phyloP scores from a whole-genome alignment of 2,329 filamentous ascomycete genomes.

The Alternaria alternata region DNA sequence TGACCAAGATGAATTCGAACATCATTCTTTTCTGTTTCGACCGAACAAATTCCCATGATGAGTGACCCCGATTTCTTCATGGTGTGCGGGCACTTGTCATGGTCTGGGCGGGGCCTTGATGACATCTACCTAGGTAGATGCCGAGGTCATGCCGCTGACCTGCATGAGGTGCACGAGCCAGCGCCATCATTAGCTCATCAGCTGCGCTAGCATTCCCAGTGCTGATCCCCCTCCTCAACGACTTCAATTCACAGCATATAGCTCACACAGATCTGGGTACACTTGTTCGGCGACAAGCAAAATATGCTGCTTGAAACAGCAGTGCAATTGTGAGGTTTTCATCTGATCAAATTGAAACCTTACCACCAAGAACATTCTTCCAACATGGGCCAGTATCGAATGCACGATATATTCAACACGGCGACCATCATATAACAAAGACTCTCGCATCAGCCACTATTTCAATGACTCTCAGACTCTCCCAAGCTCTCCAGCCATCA shows the following conservation, averaged over 20 bases:
- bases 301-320: background rate
- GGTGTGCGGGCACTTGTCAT: conserved; percentile 7
- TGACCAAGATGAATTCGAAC: background rate
- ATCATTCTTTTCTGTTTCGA: background rate
- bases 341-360: background rate
- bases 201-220: conserved; percentile 16
- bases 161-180: conserved; percentile 19
- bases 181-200: conserved; percentile 18
- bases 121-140: conserved; percentile 14
- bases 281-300: background rate
- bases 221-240: conserved; percentile 12
- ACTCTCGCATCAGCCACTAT: conserved; percentile 1
- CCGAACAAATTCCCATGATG: background rate
- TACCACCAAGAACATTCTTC: background rate
- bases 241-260: conserved; percentile 3
- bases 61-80: background rate
- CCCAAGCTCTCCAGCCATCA: background rate
- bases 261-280: background rate
- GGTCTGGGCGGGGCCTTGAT: conserved; percentile 12
- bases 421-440: background rate
- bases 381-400: background rate
- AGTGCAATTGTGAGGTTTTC: conserved; percentile 1
- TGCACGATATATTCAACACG: background rate
- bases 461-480: conserved; percentile 5
- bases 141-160: conserved; percentile 22